Base-by-base conservation (phyloP, 208 protist species). In the Acanthamoeba sp. region DNA sequence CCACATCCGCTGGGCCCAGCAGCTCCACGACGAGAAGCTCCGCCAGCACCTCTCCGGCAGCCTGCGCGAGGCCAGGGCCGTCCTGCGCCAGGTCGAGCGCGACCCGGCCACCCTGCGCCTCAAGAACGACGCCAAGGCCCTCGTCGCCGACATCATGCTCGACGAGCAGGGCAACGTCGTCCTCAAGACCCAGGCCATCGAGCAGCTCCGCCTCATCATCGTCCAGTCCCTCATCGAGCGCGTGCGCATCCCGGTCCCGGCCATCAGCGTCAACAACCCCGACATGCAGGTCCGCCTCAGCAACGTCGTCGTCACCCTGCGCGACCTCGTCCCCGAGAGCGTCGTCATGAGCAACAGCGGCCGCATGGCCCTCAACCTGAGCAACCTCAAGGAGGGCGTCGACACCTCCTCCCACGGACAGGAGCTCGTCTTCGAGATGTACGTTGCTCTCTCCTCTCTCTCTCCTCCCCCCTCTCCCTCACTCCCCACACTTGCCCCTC, bases 21-120 rank as follows among this genome's bases (percentile, higher is more conserved):
- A 82, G 73, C 73, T 82, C 38, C 73, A 82, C 24, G 82, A 89
- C 14, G 48, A 66, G 50, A 89, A 89, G 82, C 50, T 89, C 48
- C 29, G 29, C 82, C 32, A 20, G 16, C 45, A 89, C 52, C 16
- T 69, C 48, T 32, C 82, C 7, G 55, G 32, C 48, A n/a, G 12
- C 29, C 12, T 66, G 4, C 14, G 2, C 55, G 73, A 82, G 73
- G 38, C 40, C 38, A 20, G 29, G 4, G 82, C 24, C 52, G 64
- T 69, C 29, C 32, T 89, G n/a, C n/a, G 50, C 29, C 6, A 57
- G 12, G 82, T 89, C 7, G 82, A 66, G 32, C 50, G 27, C 32
- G 82, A 89, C 29, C 82, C 82, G 27, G 29, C 55, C 29, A 66
- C 34, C 4, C 42, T 89, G 14, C 45, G 55, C 7, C 48, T 89